phyloP scores from a whole-genome alignment of 2,329 filamentous ascomycete genomes.

The Neonectria faginata region DNA sequence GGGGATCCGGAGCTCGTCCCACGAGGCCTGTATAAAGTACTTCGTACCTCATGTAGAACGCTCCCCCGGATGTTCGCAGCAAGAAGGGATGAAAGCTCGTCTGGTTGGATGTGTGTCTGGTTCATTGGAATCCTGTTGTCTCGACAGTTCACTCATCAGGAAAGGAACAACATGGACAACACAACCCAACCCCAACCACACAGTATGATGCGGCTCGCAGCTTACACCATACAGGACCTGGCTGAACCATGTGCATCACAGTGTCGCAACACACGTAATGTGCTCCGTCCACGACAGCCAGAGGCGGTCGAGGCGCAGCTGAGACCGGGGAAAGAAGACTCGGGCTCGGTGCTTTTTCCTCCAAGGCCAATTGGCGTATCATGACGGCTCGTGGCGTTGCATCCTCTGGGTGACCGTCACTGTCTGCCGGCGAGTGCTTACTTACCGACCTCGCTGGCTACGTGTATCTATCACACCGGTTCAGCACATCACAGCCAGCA shows the following conservation, averaged over 20 bases:
- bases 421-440: conserved; percentile 18
- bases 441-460: conserved; percentile 30
- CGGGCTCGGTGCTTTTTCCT: conserved; percentile 18
- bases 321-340: conserved; percentile 23
- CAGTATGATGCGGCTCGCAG: conserved; percentile 6
- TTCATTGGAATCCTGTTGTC: conserved; percentile 10
- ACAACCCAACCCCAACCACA: background rate
- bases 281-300: conserved; percentile 26
- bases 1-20: background rate
- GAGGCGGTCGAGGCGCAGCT: conserved; percentile 35
- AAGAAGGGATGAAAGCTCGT: background rate
- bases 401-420: conserved; percentile 28
- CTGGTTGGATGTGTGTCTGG: background rate
- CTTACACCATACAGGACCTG: conserved; percentile 18
- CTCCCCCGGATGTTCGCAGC: background rate
- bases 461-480: conserved; percentile 43
- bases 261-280: conserved; percentile 17
- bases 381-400: conserved; percentile 29
- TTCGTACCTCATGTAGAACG: background rate
- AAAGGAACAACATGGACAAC: background rate
- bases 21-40: background rate
- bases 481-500: conserved; percentile 39
- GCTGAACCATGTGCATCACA: background rate
- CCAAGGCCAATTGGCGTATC: conserved; percentile 36
- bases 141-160: background rate